Conservation (phyloP, 2,329 filamentous ascomycete genomes). For the Penicillium sp. region DNA sequence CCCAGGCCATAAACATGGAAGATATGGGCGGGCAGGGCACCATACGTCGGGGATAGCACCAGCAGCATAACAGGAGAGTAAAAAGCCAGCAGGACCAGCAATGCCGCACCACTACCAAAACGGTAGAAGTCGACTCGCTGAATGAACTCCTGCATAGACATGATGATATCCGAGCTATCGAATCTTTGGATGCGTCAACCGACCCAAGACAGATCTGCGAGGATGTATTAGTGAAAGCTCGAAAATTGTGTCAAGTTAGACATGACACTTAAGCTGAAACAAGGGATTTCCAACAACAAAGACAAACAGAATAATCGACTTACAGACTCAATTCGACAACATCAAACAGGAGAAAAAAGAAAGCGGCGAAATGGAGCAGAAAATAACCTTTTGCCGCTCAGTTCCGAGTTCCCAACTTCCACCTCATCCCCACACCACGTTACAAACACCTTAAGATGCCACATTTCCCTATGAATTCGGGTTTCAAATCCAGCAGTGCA, state of each 20-base stretch:
- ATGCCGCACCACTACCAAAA: slow-evolving; percentile 26
- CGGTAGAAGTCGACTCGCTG: slow-evolving; percentile 25
- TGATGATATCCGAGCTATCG: slow-evolving; percentile 19
- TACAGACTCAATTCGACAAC: slow-evolving; percentile 17
- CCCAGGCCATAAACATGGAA: slow-evolving; percentile 66
- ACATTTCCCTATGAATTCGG: slow-evolving; percentile 34
- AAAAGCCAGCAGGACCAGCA: slow-evolving; percentile 37
- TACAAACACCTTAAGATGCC: slow-evolving; percentile 30
- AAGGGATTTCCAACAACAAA: neutral
- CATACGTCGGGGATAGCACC: slow-evolving; percentile 80
- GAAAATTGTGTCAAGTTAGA: neutral
- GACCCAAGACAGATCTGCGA: slow-evolving; percentile 5
- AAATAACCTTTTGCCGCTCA: slow-evolving; percentile 26
- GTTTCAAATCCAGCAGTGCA: slow-evolving; percentile 14
- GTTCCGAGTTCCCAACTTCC: slow-evolving; percentile 24
- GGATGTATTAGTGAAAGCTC: slow-evolving; percentile 3
- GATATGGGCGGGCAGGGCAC: slow-evolving; percentile 68
- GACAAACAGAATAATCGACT: slow-evolving; percentile 6
- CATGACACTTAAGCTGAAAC: neutral
- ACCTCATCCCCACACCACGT: slow-evolving; percentile 11
- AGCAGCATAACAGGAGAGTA: slow-evolving; percentile 52
- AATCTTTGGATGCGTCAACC: slow-evolving; percentile 6
- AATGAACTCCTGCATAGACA: slow-evolving; percentile 26
- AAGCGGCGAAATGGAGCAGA: slow-evolving; percentile 17
- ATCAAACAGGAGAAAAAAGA: slow-evolving; percentile 15